These are phyloP conservation scores for Helenozyma rhizophorensis DNA, from an alignment of 805 yeast genomes.

Conservation along the genomic window DNA sequence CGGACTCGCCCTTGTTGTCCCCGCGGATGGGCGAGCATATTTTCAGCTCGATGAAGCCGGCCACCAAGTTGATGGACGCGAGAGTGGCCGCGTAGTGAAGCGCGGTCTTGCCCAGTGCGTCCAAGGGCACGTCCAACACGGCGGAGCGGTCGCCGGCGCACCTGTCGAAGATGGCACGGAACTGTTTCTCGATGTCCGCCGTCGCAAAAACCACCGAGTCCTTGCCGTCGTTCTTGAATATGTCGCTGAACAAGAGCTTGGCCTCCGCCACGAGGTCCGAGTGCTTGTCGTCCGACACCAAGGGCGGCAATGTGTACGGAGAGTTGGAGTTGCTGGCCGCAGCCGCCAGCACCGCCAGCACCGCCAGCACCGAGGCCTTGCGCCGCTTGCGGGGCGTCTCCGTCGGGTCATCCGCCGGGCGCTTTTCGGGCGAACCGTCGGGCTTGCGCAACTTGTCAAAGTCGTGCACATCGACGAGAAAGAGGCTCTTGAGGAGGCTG, in stretches of 20 bases:
- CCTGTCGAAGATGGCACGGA: slow-evolving; percentile 20
- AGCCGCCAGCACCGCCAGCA: neutral
- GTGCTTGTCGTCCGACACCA: slow-evolving; percentile 24
- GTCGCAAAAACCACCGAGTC: slow-evolving; percentile 9
- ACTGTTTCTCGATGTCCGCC: slow-evolving; percentile 22
- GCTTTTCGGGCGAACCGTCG: neutral
- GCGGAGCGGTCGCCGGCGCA: slow-evolving; percentile 9
- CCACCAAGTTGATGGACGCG: slow-evolving; percentile 33
- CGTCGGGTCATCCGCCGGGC: slow-evolving; percentile 16
- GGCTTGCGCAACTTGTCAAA: slow-evolving; percentile 32
- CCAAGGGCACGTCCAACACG: slow-evolving; percentile 34
- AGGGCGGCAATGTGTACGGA: slow-evolving; percentile 49
- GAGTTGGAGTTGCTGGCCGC: slow-evolving; percentile 34
- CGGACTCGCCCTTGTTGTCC: slow-evolving; percentile 32
- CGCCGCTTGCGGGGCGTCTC: slow-evolving; percentile 36
- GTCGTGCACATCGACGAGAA: slow-evolving; percentile 43
- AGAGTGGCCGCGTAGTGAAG: slow-evolving; percentile 41
- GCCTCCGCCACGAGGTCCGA: slow-evolving; percentile 28
- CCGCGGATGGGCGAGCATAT: slow-evolving; percentile 39
- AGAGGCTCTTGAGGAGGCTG: slow-evolving; percentile 31
- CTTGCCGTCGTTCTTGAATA: slow-evolving; percentile 32
- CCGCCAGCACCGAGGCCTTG: slow-evolving; percentile 9
- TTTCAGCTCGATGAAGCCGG: slow-evolving; percentile 30
- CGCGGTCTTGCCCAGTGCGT: slow-evolving; percentile 37
- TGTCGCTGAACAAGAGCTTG: slow-evolving; percentile 29